Evolutionary conservation across 306 rosid genomes (phyloP), one percentile per base, ranked within the genome.

Genomic region (Lithocarpus polystachyus): DNA sequence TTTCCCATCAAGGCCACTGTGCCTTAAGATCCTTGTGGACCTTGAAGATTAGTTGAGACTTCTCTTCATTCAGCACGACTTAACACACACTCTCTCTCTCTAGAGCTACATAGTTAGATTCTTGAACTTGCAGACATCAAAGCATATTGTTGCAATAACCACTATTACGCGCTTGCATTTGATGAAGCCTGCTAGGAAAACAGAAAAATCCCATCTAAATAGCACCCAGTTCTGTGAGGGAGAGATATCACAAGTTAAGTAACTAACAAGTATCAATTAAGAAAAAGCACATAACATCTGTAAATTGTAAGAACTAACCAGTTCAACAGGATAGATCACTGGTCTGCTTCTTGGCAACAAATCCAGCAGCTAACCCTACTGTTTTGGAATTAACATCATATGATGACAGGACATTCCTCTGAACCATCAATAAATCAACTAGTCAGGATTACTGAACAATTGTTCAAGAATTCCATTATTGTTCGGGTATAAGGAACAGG

Each of bases 361-460:
- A 78, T 83, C 87, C 89, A 56, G 89, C 74, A 29, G 88, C 45
- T 40, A 81, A 82, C 78, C 79, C 89, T 71, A 13, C 79, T n/a
- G 86, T 80, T 76, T 79, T 80, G 51, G 77, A 71, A 67, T 73
- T 79, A 60, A 57, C 83, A 72, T 89, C 94, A 72, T 85, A 84
- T 35, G 91, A 84, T 72, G 93, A 90, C 87, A 90, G 56, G 73
- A 75, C 88, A 57, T 79, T 80, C 84, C 79, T 85, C 98, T 90
- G 89, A 83, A 83, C 80, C 68, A 76, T 22, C 75, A 82, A 83
- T 53, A 67, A 56, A 80, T 75, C 52, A 59, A 62, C 10, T 40
- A 62, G 74, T 81, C 62, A 80, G 73, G 60, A 37, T 72, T 40
- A 31, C 20, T 23, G 68, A 79, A 29, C 73, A 22, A 51, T 68